These are phyloP conservation scores for Petunia axillaris DNA, from an alignment of 257 asterid genomes.

Conservation along the genomic window DNA sequence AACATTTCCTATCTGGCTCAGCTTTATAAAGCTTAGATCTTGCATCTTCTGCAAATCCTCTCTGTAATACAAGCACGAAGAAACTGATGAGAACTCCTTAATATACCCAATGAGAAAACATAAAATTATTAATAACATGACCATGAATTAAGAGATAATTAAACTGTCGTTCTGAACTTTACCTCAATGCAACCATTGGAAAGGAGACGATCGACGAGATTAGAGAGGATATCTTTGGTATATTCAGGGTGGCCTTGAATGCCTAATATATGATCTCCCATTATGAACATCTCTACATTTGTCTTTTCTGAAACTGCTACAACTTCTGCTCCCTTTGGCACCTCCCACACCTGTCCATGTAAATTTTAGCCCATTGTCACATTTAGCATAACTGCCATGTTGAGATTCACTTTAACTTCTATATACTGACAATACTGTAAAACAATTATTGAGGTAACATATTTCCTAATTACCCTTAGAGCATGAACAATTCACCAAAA, in stretches of 20 bases:
- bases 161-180: neutral
- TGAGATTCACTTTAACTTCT: too few species aligned
- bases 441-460: too few species aligned
- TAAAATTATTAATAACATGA: neutral
- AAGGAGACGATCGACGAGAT: slow-evolving; percentile 65
- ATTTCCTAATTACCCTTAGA: neutral
- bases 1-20: slow-evolving; percentile 57
- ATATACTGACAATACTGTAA: too few species aligned
- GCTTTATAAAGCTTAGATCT: slow-evolving; percentile 40
- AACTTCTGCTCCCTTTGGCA: slow-evolving; percentile 64
- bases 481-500: neutral
- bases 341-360: slow-evolving; percentile 67
- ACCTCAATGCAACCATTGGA: slow-evolving; percentile 54
- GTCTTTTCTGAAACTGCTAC: slow-evolving; percentile 69
- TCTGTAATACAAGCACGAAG: slow-evolving; percentile 31
- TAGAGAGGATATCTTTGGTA: slow-evolving; percentile 61
- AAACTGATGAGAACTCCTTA: neutral
- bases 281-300: slow-evolving; percentile 65
- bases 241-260: slow-evolving; percentile 90
- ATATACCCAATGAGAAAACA: neutral
- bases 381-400: too few species aligned
- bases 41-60: slow-evolving; percentile 53
- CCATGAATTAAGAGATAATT: neutral
- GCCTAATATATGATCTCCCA: slow-evolving; percentile 59
- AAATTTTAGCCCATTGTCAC: neutral